phyloP scores from a whole-genome alignment of 192 early-diverging fungal species.

The Neocallimastix lanati region DNA sequence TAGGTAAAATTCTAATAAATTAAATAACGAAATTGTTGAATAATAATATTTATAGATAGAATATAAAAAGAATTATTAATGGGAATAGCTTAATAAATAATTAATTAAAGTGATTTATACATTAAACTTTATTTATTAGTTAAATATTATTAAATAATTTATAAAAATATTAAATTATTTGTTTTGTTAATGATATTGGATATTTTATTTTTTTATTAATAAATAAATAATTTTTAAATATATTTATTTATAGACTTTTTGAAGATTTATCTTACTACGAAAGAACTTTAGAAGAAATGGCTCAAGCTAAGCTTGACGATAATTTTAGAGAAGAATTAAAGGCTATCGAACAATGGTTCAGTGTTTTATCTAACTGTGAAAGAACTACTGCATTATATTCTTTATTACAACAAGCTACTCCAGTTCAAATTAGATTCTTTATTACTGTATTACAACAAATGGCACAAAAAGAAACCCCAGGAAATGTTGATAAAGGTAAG shows the following conservation, averaged over 20 bases:
- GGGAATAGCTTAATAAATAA: too few species aligned
- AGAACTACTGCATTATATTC: slow-evolving; percentile 81
- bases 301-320: slow-evolving; percentile 54
- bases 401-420: slow-evolving; percentile 73
- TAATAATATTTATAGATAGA: too few species aligned
- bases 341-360: slow-evolving; percentile 90
- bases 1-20: slow-evolving; percentile 43
- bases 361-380: slow-evolving; percentile 72
- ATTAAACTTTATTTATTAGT: too few species aligned
- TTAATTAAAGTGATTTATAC: too few species aligned
- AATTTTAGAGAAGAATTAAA: slow-evolving; percentile 77
- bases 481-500: not conserved
- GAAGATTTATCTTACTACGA: slow-evolving; percentile 84
- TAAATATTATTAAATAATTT: too few species aligned
- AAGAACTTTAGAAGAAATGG: slow-evolving; percentile 80
- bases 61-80: too few species aligned
- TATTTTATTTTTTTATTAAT: too few species aligned
- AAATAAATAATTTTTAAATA: too few species aligned
- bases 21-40: too few species aligned
- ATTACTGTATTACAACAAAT: slow-evolving; percentile 84
- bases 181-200: too few species aligned
- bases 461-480: slow-evolving; percentile 58
- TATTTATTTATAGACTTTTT: slow-evolving; percentile 12
- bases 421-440: slow-evolving; percentile 85
- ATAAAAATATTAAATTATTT: too few species aligned